Conservation (phyloP, 1,284 basidiomycete genomes). For the Trametes hirsuta region DNA sequence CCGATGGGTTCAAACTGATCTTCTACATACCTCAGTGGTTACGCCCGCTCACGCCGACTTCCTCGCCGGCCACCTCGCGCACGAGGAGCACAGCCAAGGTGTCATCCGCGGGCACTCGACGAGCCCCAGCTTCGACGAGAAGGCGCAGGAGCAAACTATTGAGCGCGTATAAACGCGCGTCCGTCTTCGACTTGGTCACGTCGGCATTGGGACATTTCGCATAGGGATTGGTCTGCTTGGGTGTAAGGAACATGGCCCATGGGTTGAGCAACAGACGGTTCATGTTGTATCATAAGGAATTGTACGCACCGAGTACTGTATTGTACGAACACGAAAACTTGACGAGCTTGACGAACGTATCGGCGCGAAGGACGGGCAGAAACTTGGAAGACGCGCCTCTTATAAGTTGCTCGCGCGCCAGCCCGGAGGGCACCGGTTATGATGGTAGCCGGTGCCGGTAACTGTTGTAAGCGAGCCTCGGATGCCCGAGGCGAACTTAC, state of each 20-base stretch:
- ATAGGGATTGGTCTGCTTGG: neutral
- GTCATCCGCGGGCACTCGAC: constrained; percentile 7
- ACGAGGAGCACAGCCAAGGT: constrained; percentile 31
- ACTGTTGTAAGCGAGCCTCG: neutral
- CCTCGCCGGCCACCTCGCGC: constrained; percentile 30
- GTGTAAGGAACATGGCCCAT: neutral
- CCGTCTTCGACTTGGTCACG: neutral
- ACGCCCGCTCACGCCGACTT: constrained; percentile 28
- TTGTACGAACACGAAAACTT: neutral
- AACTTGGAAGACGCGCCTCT: neutral
- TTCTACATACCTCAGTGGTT: constrained; percentile 24
- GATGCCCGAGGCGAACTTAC: neutral
- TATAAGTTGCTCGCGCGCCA: neutral
- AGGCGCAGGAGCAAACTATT: constrained; percentile 24
- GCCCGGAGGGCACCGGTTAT: neutral
- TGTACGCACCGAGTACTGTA: constrained; percentile 5
- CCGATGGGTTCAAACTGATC: neutral
- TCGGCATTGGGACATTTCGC: neutral
- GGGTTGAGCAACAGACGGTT: neutral
- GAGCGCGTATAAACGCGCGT: constrained; percentile 9
- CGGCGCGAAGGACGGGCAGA: neutral
- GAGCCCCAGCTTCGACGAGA: constrained; percentile 18
- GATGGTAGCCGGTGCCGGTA: neutral
- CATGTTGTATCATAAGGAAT: constrained; percentile 6
- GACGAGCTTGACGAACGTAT: neutral